phyloP scores from a whole-genome alignment of 305 asterid genomes.

The Andrographis paniculata region DNA sequence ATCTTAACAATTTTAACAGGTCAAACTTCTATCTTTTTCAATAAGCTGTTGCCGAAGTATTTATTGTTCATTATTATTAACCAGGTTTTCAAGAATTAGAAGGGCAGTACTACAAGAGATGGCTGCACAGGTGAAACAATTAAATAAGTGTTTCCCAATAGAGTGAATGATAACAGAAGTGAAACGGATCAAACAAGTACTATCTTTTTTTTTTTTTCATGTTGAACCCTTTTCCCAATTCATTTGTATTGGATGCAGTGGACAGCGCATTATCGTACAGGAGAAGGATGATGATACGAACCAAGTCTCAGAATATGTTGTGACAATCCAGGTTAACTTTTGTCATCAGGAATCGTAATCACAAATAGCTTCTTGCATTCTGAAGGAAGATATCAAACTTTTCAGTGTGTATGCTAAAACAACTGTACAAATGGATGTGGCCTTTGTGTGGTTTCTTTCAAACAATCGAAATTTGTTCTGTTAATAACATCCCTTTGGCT shows the following conservation, averaged over 20 bases:
- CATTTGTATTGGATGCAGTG: slow-evolving; percentile 47
- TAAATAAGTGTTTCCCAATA: not conserved
- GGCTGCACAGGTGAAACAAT: slow-evolving; percentile 43
- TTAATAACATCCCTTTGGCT: slow-evolving; percentile 9
- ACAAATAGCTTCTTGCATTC: not conserved
- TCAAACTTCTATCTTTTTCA: no score
- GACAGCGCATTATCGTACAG: slow-evolving; percentile 74
- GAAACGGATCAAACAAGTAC: no score
- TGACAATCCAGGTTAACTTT: slow-evolving; percentile 64
- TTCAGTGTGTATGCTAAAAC: no score
- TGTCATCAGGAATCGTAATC: not conserved
- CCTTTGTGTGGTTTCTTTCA: no score
- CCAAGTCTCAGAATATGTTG: slow-evolving; percentile 49
- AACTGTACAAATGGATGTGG: no score
- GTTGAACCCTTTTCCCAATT: no score
- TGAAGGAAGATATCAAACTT: no score
- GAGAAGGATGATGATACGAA: slow-evolving; percentile 44
- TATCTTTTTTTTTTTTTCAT: slow-evolving; percentile 1
- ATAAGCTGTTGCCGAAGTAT: no score
- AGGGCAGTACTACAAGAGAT: slow-evolving; percentile 52
- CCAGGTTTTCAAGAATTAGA: slow-evolving; percentile 72
- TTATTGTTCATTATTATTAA: slow-evolving; percentile 2
- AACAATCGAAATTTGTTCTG: no score
- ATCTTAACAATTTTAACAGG: no score
- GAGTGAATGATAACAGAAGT: not conserved